Base-by-base conservation (phyloP, 1,139 yeast species). In the Hansenula sp. region DNA sequence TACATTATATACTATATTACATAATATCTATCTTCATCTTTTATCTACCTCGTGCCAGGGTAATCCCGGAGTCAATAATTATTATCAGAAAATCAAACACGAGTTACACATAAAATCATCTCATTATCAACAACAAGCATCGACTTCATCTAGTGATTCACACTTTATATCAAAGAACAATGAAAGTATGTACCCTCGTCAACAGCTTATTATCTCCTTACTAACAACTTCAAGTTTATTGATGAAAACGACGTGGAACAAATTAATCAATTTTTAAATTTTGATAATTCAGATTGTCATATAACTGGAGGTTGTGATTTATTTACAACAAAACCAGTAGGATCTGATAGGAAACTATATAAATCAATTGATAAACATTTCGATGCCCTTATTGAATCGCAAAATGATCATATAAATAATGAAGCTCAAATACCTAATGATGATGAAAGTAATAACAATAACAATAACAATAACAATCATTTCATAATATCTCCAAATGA, bases 221-320 rank as follows among this genome's bases (percentile, higher is more conserved):
- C 39, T 36, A 36, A 36, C 27, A 18, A 25, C 31, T 35, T 15
- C 15, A 16, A 91, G 93, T 93, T 88, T 66, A 83, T 93, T 49
- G 98, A 93, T 62, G 95, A 85, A 58, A 84, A 89, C 32, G 97
- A 91, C 58, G 81, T 93, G 27, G 96, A 90, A 63, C 74, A 85
- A 55, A 87, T 93, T 36, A 90, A 90, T 60, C 93, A 91, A 57
- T 86, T 87, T 46, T 79, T 93, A 47, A 84, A 84, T 56, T 91
- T 91, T 63, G 93, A 88, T 54, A 84, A 96, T 5, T 81, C 82
- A 12, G 99, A 94, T 58, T 82, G 91, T 61, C 88, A 84, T 57
- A 77, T 93, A 29, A 79, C 81, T 44, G 98, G 98, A n/a, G 93
- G 96, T 19, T 84, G 96, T 61, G 99, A 93, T 60, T 72, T 93